A percentile compares a stretch with the other conserved stretches of the same genome.
These are phyloP conservation scores for Plectosphaerella sp. DNA, from an alignment of 2,329 filamentous ascomycete genomes.

Conservation along the genomic window DNA sequence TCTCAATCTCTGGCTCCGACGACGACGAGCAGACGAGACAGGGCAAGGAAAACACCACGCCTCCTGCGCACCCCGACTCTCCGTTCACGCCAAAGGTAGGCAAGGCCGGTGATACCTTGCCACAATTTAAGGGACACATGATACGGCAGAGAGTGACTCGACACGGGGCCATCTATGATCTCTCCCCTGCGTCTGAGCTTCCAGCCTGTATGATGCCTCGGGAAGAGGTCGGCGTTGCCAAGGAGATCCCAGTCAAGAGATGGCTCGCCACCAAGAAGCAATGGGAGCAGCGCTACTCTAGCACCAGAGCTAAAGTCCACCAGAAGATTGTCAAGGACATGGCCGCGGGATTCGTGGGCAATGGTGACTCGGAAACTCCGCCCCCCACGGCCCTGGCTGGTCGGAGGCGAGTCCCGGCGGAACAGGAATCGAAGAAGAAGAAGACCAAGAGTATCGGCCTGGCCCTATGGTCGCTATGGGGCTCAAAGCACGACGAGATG, in stretches of 20 bases:
- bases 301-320: constrained; percentile 66
- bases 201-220: constrained; percentile 59
- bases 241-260: constrained; percentile 71
- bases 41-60: constrained; percentile 14
- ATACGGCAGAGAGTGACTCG: constrained; percentile 82
- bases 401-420: constrained; percentile 45
- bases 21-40: constrained; percentile 14
- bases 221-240: constrained; percentile 71
- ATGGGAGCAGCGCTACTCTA: constrained; percentile 71
- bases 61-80: constrained; percentile 11
- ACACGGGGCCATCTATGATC: constrained; percentile 67
- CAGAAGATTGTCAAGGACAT: constrained; percentile 71
- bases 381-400: constrained; percentile 81
- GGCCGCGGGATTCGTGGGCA: constrained; percentile 64
- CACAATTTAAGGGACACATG: constrained; percentile 79
- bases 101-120: constrained; percentile 80
- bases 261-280: constrained; percentile 73
- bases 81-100: constrained; percentile 51
- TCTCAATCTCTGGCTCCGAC: constrained; percentile 55
- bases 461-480: constrained; percentile 82
- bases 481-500: constrained; percentile 79
- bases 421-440: constrained; percentile 42
- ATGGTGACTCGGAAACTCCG: constrained; percentile 68
- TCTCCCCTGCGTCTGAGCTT: constrained; percentile 62
- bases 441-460: constrained; percentile 68